phyloP scores from a whole-genome alignment of 2,329 filamentous ascomycete species.

The Arthrobotrys pseudoclavata region DNA sequence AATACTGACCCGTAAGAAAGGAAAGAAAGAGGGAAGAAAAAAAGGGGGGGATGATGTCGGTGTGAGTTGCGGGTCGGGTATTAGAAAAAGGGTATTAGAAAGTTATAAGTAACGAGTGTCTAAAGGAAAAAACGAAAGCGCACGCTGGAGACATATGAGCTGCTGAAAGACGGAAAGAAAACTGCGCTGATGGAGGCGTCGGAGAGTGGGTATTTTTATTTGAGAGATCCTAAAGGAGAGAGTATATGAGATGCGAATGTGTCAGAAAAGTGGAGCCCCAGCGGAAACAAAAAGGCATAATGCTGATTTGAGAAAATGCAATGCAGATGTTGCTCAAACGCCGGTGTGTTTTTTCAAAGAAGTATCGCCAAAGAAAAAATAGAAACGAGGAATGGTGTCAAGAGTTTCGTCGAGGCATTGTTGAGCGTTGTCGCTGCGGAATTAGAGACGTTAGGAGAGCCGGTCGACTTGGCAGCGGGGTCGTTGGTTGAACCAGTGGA shows the following conservation, averaged over 20 bases:
- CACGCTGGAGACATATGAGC: conserved; percentile 15
- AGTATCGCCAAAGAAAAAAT: conserved; percentile 39
- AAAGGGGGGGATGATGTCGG: neutral
- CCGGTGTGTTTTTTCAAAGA: conserved; percentile 51
- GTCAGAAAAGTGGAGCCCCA: conserved; percentile 7
- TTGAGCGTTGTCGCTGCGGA: conserved; percentile 7
- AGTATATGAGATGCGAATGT: neutral
- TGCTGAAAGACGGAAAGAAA: neutral
- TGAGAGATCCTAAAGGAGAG: conserved; percentile 3
- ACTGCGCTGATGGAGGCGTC: conserved; percentile 2
- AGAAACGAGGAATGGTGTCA: conserved; percentile 38
- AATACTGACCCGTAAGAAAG: conserved; percentile 13
- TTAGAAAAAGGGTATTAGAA: conserved; percentile 26
- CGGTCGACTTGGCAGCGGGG: conserved; percentile 34
- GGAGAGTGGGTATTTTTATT: neutral
- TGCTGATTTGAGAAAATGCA: conserved; percentile 26
- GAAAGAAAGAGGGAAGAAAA: neutral
- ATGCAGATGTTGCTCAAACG: conserved; percentile 52
- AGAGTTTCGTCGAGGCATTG: conserved; percentile 12
- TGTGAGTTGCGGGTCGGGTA: neutral
- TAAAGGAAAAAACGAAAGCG: neutral
- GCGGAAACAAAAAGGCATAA: conserved; percentile 13
- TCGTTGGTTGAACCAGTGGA: conserved; percentile 2
- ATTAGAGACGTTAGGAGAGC: conserved; percentile 34
- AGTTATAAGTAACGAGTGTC: conserved; percentile 9